Evolutionary conservation across 2,329 filamentous ascomycete species (phyloP).

Genomic region (Verticillium isaacii): DNA sequence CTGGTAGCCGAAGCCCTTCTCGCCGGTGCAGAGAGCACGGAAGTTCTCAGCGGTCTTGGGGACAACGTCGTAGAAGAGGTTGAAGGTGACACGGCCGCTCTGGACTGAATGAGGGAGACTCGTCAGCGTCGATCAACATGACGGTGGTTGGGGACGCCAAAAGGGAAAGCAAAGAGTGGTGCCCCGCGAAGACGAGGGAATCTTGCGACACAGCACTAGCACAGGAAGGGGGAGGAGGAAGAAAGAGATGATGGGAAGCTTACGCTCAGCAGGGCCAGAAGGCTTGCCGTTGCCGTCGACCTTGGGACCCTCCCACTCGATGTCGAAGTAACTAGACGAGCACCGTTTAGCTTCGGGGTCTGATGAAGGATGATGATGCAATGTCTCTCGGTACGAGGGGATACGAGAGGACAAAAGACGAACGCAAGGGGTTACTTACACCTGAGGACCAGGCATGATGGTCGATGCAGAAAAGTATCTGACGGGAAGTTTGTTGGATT

Average conservation of each 20-base stretch:
- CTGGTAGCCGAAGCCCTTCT: constrained; percentile 79
- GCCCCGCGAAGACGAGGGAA: background rate
- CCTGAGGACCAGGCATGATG: constrained; percentile 67
- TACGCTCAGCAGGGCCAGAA: constrained; percentile 56
- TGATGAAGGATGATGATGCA: constrained; percentile 8
- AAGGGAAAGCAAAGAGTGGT: background rate
- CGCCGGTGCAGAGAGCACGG: constrained; percentile 73
- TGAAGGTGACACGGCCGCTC: constrained; percentile 78
- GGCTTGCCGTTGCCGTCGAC: constrained; percentile 51
- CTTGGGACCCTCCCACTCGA: constrained; percentile 68
- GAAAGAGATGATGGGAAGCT: constrained; percentile 22
- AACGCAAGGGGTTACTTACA: constrained; percentile 44
- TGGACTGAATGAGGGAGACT: constrained; percentile 50
- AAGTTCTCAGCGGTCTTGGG: constrained; percentile 89
- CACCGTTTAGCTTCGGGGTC: constrained; percentile 11
- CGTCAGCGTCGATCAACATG: constrained; percentile 2
- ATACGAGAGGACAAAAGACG: background rate
- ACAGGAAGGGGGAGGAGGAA: background rate
- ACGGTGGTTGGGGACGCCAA: background rate
- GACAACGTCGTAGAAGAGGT: constrained; percentile 78
- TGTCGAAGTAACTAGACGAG: constrained; percentile 60
- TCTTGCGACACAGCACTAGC: background rate
- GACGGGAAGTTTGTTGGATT: constrained; percentile 18
- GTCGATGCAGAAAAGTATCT: constrained; percentile 54
- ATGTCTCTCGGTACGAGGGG: background rate